phyloP scores from a whole-genome alignment of 1,139 yeast species.

The Arxiozyma bovina region DNA sequence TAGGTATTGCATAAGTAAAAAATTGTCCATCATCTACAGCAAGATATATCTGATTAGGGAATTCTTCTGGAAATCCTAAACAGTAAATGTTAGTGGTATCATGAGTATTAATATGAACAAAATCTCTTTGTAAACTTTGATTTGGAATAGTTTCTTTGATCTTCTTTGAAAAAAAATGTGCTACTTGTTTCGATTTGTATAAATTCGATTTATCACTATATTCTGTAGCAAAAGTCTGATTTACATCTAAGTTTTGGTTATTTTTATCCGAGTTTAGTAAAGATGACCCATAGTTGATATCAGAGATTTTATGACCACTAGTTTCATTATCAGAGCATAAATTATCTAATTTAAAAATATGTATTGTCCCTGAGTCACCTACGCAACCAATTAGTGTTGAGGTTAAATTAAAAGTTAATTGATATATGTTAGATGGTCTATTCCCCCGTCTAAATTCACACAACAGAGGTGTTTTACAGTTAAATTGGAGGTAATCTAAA shows the following conservation, averaged over 20 bases:
- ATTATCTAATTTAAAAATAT: constrained; percentile 43
- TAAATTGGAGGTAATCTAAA: constrained; percentile 5
- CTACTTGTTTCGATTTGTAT: constrained; percentile 17
- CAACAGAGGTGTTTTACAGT: constrained; percentile 27
- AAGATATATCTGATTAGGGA: constrained; percentile 22
- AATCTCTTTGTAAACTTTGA: constrained; percentile 26
- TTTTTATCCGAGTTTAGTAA: background rate
- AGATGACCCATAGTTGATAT: background rate
- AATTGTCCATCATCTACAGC: constrained; percentile 27
- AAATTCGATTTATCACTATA: background rate
- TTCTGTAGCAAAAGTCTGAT: background rate
- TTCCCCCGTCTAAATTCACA: constrained; percentile 64
- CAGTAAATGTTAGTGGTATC: constrained; percentile 14
- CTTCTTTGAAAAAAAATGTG: constrained; percentile 20
- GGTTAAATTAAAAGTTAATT: constrained; percentile 46
- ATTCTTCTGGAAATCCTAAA: constrained; percentile 29
- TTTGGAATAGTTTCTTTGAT: constrained; percentile 25
- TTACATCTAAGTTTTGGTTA: background rate
- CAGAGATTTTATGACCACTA: background rate
- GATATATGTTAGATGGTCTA: constrained; percentile 47
- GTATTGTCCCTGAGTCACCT: constrained; percentile 61
- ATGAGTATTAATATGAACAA: constrained; percentile 24
- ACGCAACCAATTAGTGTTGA: constrained; percentile 52
- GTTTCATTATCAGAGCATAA: background rate
- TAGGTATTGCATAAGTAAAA: constrained; percentile 24